Evolutionary conservation across 1,139 yeast genomes (phyloP), one percentile per base, ranked within the genome.

Genomic region (Wickerhamomyces sp.): DNA sequence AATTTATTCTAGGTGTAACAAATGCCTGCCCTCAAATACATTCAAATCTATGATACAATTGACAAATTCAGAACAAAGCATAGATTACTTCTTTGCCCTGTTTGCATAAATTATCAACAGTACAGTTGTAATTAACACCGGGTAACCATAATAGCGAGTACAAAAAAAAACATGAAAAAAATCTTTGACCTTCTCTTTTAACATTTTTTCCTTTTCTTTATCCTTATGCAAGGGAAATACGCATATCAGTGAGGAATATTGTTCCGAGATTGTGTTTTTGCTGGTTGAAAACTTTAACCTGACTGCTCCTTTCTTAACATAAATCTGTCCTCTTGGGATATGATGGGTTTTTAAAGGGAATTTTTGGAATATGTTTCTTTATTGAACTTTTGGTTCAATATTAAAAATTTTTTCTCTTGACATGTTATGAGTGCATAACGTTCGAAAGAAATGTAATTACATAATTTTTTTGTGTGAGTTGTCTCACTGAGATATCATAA

Each of bases 191-290:
- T 12, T 16, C 12, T 15, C 22, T 15, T n/a, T n/a, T 13, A 28
- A 31, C 40, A 31, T 40, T 43, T 46, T 61, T 60, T 63, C 59
- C 59, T 60, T 65, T 53, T 63, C 82, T 63, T 60, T 65, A 89
- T 89, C 96, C 84, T 90, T 92, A 88, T 90, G 97, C 98, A 85
- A 86, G 97, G 97, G 97, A 96, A 89, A 89, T 90, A 90, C 97
- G 96, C 95, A 95, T 88, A 87, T 90, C 97, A 89, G 96, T 90
- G 98, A 90, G 97, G 97, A 92, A 89, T 89, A 20, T 96, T 15
- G 18, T 96, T 92, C 97, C 97, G 98, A 90, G 98, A 88, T 88
- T 95, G 95, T 90, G 97, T 90, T 86, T 89, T 90, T 90, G 98
- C 98, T 90, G 95, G 97, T 90, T 90, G 97, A 90, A 90, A 90